A percentile compares a stretch with the other conserved stretches of the same genome.
These are phyloP conservation scores for Phytophthora ramorum DNA, from an alignment of 352 stramenopile genomes.

Conservation along the genomic window DNA sequence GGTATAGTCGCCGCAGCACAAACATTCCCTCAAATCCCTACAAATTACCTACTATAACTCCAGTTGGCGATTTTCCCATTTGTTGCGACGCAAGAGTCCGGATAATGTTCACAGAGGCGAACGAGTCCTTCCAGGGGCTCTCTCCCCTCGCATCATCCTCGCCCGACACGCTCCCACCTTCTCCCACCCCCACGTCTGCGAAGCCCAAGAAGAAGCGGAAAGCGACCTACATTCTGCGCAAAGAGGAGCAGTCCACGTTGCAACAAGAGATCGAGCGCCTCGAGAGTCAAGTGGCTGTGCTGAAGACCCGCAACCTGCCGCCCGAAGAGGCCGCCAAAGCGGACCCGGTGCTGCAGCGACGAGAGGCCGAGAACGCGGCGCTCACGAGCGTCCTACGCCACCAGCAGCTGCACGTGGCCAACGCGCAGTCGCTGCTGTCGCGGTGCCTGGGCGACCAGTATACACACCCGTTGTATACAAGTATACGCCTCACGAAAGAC, in stretches of 20 bases:
- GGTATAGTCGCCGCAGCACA: too few relatives aligned
- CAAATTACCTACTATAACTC: too few relatives aligned
- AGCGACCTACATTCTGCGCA: conserved; percentile 42
- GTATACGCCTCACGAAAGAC: conserved; percentile 27
- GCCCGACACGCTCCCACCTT: neutral
- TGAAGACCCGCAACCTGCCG: conserved; percentile 29
- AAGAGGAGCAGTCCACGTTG: conserved; percentile 43
- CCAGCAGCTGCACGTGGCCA: conserved; percentile 52
- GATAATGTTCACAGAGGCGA: conserved; percentile 13
- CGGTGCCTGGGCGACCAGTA: conserved; percentile 39
- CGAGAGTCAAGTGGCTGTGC: conserved; percentile 44
- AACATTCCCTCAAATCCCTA: too few relatives aligned
- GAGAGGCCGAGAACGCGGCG: conserved; percentile 31
- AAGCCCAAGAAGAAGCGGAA: conserved; percentile 39
- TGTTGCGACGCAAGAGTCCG: neutral
- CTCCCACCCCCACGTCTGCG: neutral
- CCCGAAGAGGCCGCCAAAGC: conserved; percentile 24
- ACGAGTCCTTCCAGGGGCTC: conserved; percentile 3
- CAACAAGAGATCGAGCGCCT: conserved; percentile 39
- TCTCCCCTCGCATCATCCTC: conserved; percentile 2
- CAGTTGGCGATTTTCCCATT: neutral
- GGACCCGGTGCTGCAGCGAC: conserved; percentile 24
- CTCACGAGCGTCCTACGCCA: conserved; percentile 24
- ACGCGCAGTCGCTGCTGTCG: conserved; percentile 44
- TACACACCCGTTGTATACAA: conserved; percentile 28